These are phyloP conservation scores for Lecanosticta acicola DNA, from an alignment of 2,329 filamentous ascomycete genomes.

Conservation along the genomic window DNA sequence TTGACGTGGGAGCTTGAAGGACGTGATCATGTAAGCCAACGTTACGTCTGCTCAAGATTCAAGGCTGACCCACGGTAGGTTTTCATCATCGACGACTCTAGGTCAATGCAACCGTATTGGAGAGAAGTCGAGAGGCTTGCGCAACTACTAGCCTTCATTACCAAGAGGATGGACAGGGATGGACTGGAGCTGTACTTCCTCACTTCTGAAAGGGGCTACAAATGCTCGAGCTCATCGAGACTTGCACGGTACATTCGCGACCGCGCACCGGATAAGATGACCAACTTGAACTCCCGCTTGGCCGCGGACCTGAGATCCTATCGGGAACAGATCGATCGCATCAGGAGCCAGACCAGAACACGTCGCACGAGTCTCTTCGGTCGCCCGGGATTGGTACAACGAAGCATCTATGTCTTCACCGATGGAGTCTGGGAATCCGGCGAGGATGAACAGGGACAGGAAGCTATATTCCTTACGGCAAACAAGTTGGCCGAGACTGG, in stretches of 20 bases:
- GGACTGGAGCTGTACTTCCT: conserved; percentile 11
- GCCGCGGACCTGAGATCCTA: background rate
- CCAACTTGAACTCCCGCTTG: background rate
- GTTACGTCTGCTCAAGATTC: background rate
- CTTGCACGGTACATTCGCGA: background rate
- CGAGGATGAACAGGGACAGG: background rate
- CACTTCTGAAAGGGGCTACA: background rate
- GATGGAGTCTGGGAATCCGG: conserved; percentile 8
- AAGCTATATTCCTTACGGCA: conserved; percentile 3
- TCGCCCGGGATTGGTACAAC: background rate
- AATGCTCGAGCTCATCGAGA: conserved; percentile 1
- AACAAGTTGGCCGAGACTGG: background rate
- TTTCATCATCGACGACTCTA: conserved; percentile 14
- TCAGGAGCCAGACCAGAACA: background rate
- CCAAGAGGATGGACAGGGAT: conserved; percentile 7
- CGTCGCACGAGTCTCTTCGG: background rate
- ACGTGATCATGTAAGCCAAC: conserved; percentile 10
- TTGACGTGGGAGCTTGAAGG: background rate
- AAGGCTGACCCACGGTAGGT: conserved; percentile 4
- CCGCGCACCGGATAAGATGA: background rate
- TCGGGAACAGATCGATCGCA: background rate
- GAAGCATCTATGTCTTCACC: conserved; percentile 12
- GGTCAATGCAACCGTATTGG: conserved; percentile 7
- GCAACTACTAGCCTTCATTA: conserved; percentile 3
- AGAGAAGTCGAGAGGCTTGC: conserved; percentile 5